A percentile compares a stretch with the other conserved stretches of the same genome.
Evolutionary conservation across 164 flowering plant genomes (phyloP).

Genomic region (Sextonia rubra): DNA sequence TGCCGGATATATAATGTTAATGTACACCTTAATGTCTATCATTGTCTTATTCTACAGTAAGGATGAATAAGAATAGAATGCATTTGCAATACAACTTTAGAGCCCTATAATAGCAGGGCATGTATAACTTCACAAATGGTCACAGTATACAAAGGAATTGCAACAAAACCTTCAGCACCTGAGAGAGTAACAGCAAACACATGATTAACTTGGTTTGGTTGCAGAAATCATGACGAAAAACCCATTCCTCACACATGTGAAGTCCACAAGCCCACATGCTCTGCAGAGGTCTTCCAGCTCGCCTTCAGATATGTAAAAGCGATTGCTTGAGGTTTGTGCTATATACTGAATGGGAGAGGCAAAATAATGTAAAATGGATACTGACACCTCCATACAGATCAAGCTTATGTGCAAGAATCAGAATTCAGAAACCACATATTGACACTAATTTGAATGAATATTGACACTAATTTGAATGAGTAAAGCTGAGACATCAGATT

Average conservation of each 20-base stretch:
- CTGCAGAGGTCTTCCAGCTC: constrained; percentile 81
- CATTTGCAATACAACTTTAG: background rate
- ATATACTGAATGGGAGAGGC: constrained; percentile 31
- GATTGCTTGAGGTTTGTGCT: constrained; percentile 43
- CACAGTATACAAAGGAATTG: too few species aligned
- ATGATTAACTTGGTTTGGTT: constrained; percentile 46
- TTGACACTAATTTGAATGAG: too few species aligned
- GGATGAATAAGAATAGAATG: background rate
- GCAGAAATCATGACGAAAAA: constrained; percentile 75
- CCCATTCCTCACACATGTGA: constrained; percentile 54
- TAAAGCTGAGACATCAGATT: too few species aligned
- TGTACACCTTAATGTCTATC: background rate
- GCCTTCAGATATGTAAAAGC: constrained; percentile 45
- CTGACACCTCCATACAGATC: too few species aligned
- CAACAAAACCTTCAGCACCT: background rate
- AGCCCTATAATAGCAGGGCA: too few species aligned
- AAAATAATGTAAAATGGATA: background rate
- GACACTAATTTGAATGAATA: too few species aligned
- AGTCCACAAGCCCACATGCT: constrained; percentile 64
- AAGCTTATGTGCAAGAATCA: too few species aligned
- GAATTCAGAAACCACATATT: too few species aligned
- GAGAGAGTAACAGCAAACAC: background rate
- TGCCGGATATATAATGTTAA: too few species aligned
- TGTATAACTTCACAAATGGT: too few species aligned
- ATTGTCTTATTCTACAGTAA: too few species aligned